These are phyloP conservation scores for Ilex asprella DNA, from an alignment of 257 asterid genomes.

Conservation along the genomic window DNA sequence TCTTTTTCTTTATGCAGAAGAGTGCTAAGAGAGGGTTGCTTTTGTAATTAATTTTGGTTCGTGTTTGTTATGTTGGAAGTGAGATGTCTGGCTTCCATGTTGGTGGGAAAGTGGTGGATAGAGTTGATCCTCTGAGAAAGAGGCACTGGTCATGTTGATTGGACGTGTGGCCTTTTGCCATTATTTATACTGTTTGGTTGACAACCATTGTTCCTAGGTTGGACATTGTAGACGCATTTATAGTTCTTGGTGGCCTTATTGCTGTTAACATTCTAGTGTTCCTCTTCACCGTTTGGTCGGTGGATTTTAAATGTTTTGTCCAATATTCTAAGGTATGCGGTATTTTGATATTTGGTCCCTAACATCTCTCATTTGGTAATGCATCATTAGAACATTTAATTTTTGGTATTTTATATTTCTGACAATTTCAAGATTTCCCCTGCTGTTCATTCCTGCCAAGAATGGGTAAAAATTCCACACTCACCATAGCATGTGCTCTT, in stretches of 20 bases:
- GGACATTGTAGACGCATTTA: constrained; percentile 72
- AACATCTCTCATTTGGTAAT: too few species aligned
- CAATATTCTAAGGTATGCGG: constrained; percentile 69
- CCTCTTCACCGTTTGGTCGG: constrained; percentile 92
- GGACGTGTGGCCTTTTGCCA: constrained; percentile 79
- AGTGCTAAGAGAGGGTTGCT: too few species aligned
- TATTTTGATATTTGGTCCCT: neutral
- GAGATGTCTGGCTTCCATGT: constrained; percentile 72
- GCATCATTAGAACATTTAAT: too few species aligned
- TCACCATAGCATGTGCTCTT: too few species aligned
- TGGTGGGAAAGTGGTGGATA: constrained; percentile 96
- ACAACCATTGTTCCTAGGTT: constrained; percentile 65
- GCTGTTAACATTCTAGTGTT: constrained; percentile 63
- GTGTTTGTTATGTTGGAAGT: neutral
- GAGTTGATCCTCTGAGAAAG: constrained; percentile 70
- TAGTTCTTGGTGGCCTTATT: constrained; percentile 57
- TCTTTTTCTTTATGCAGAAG: too few species aligned
- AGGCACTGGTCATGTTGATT: constrained; percentile 87
- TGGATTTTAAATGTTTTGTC: constrained; percentile 76
- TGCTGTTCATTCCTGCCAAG: too few species aligned
- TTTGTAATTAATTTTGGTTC: too few species aligned
- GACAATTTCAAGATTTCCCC: too few species aligned
- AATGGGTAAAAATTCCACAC: too few species aligned
- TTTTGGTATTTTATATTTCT: too few species aligned
- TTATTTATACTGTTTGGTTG: constrained; percentile 68